These are phyloP conservation scores for Mycena alexandri DNA, from an alignment of 768 basidiomycete species.

Conservation along the genomic window DNA sequence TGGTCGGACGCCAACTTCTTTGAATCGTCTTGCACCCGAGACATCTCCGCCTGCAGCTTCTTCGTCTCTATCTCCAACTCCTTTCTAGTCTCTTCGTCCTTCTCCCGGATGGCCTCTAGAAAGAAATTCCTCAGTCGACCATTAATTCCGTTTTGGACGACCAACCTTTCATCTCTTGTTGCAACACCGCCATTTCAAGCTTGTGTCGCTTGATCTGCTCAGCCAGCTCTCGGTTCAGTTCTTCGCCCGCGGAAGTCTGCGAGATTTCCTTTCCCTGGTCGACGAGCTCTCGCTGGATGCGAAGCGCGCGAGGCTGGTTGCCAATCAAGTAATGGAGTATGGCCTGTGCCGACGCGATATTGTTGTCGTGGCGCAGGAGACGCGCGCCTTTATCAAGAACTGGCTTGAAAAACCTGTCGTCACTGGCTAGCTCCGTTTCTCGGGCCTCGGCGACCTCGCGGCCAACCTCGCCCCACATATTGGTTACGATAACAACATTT, in stretches of 20 bases:
- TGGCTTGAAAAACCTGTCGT: conserved; percentile 59
- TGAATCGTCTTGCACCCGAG: conserved; percentile 55
- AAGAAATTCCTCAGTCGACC: too few species aligned
- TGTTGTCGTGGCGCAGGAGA: conserved; percentile 52
- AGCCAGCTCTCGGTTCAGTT: conserved; percentile 62
- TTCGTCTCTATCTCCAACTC: conserved; percentile 61
- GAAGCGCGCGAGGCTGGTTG: conserved; percentile 56
- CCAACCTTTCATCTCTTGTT: conserved; percentile 57
- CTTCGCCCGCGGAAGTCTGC: conserved; percentile 66
- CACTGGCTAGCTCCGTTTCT: conserved; percentile 50
- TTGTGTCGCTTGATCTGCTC: conserved; percentile 61
- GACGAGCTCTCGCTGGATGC: conserved; percentile 69
- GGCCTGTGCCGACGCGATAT: conserved; percentile 54
- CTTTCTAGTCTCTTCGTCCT: conserved; percentile 60
- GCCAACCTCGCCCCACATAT: conserved; percentile 63
- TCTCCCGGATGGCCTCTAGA: conserved; percentile 52
- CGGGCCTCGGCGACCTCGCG: conserved; percentile 51
- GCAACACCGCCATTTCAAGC: conserved; percentile 61
- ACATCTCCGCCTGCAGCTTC: conserved; percentile 59
- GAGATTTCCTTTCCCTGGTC: conserved; percentile 61
- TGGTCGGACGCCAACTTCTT: conserved; percentile 56
- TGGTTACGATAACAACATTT: conserved; percentile 67
- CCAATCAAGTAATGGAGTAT: conserved; percentile 59
- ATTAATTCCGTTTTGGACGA: neutral
- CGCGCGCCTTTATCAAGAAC: conserved; percentile 57